Evolutionary conservation across 805 yeast species (phyloP).

Genomic region (Yamadazyma scolyti): DNA sequence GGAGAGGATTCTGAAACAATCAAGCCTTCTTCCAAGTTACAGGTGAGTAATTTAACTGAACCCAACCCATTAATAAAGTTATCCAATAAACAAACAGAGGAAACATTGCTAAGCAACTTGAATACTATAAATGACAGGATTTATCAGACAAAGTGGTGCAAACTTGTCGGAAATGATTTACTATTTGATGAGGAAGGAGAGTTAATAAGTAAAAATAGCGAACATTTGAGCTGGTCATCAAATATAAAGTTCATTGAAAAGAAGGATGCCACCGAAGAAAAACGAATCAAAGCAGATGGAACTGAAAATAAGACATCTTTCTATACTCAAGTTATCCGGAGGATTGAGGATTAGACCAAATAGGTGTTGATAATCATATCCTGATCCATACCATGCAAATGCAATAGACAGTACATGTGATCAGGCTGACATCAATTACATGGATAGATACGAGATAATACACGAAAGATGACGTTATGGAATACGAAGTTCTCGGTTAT

Average conservation of each 20-base stretch:
- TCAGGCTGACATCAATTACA: no score
- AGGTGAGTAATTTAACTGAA: constrained; percentile 31
- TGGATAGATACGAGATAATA: no score
- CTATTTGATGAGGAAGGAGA: constrained; percentile 43
- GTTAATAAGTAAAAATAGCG: constrained; percentile 34
- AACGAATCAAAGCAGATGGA: constrained; percentile 11
- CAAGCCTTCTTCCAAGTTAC: constrained; percentile 39
- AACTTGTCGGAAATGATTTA: constrained; percentile 71
- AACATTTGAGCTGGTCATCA: constrained; percentile 32
- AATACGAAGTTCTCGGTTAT: no score
- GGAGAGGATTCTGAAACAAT: constrained; percentile 19
- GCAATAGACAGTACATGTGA: no score
- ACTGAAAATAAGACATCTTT: constrained; percentile 11
- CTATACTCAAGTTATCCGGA: constrained; percentile 6
- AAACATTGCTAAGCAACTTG: constrained; percentile 21
- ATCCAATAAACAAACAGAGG: constrained; percentile 26
- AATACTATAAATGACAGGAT: constrained; percentile 43
- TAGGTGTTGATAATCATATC: no score
- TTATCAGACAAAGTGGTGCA: constrained; percentile 74
- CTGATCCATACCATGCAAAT: no score
- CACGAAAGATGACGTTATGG: no score
- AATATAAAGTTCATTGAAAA: constrained; percentile 20
- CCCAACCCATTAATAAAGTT: constrained; percentile 33
- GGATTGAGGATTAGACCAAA: constrained; percentile 6
- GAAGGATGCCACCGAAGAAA: constrained; percentile 17